Evolutionary conservation across 1,284 basidiomycete genomes (phyloP), one percentile per base, ranked within the genome.

Genomic region (Neonothopanus nambi): DNA sequence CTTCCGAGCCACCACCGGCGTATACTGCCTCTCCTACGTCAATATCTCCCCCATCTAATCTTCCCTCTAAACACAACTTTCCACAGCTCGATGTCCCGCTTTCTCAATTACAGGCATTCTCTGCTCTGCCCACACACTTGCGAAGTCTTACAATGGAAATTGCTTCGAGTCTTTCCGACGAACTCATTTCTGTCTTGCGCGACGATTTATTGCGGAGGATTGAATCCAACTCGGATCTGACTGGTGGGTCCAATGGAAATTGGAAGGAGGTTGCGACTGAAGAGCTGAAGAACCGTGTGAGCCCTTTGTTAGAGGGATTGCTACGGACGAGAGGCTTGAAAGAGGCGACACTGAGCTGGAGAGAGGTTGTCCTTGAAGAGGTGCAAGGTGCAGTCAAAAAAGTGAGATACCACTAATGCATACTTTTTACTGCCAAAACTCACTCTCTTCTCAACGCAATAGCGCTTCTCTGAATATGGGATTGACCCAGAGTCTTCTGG

Each of bases 271-370:
- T 15, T 21, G 35, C 20, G 9, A 43, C 71, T 30, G 62, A 70
- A 47, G 69, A 73, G 2, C 63, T 91, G 24, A 76, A 77, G 45
- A 84, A 90, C 57, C 76, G 82, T 41, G 63, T 93, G 43, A 77
- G 79, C 17, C 91, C 92, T 0, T 68, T 95, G 47, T 68, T 97
- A 21, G 76, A 85, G 26, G 91, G 91, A 1, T 76, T 98, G 36
- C 70, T 85, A 15, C 79, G 89, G 55, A 93, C 93, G 1, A 83
- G 82, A 26, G 87, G 87, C 5, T 68, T 92, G 36, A 87, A 87
- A 36, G 83, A 86, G 46, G 82, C 89, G 0, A 75, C 87, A 13
- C 62, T 78, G 1, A 82, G 85, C 12, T 98, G 94, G 90, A 76
- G 89, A 59, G 87, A 91, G 42, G 81, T 83, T 1, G 89, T 88